Evolutionary conservation across 2,329 filamentous ascomycete genomes (phyloP), one percentile per base, ranked within the genome.

Genomic region (Gaeumannomyces sp.): DNA sequence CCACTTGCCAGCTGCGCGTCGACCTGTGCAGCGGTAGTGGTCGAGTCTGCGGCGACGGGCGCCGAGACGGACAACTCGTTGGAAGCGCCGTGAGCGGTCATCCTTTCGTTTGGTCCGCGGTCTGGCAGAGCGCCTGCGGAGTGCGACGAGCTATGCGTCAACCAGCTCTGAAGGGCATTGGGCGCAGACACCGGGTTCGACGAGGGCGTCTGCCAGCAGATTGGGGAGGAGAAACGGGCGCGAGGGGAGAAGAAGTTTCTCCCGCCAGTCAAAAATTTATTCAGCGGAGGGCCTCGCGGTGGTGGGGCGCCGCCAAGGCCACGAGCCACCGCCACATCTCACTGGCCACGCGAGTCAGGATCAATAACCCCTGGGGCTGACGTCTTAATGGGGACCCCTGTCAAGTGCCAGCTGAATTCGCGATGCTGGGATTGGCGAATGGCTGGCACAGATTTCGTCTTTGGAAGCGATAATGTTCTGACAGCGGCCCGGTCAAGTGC

Each of bases 1-100:
- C 62, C 67, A 3, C 61, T 25, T 6, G 62, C 57, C 28, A 68
- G 62, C 16, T 31, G 62, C 3, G 65, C 66, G 45, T 65, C 64
- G n/a, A 61, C 62, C 35, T 58, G 64, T 53, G 65, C 35, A n/a
- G 56, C 35, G 22, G 58, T 19, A 4, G 62, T 1, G 22, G 45
- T 14, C 45, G 45, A 53, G 45, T 53, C 45, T 11, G 45, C 22
- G 45, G 22, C n/a, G 58, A 35, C 45, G 33, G 61, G 27, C 28
- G 38, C 25, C 5, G 45, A 31, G 25, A 28, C 45, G 6, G 45
- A 25, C 25, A 10, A 27, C 28, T 62, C 60, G 25, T 31, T 27
- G 29, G 22, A 45, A 25, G 27, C 45, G 6, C 14, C 57, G 25
- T 27, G 58, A 7, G 65, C 66, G 4, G 67, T 66, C 67, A 68